These are phyloP conservation scores for Citrus inodora DNA, from an alignment of 345 rosid genomes.

Conservation along the genomic window DNA sequence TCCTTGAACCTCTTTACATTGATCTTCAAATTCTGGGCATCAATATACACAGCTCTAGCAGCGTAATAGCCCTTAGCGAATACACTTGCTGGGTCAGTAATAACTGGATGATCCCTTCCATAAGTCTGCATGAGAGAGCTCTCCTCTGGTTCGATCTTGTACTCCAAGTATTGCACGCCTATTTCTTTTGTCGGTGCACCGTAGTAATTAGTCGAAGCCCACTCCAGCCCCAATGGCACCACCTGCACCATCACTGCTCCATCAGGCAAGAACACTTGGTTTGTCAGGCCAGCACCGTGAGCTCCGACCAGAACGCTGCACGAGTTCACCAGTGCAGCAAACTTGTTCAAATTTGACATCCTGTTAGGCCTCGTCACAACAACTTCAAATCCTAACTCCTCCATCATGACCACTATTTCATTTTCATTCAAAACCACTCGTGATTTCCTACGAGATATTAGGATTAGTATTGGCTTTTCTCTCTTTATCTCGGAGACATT, in stretches of 20 bases:
- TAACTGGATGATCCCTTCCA: slow-evolving; percentile 29
- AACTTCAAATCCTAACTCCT: slow-evolving; percentile 33
- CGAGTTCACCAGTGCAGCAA: slow-evolving; percentile 20
- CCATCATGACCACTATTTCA: slow-evolving; percentile 23
- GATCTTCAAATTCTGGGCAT: slow-evolving; percentile 31
- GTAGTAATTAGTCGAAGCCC: slow-evolving; percentile 29
- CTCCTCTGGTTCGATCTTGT: slow-evolving; percentile 37
- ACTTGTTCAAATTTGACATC: slow-evolving; percentile 27
- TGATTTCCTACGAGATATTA: slow-evolving; percentile 26
- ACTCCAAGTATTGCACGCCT: slow-evolving; percentile 36
- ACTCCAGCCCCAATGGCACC: slow-evolving; percentile 34
- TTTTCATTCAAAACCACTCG: slow-evolving; percentile 32
- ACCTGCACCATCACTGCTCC: slow-evolving; percentile 37
- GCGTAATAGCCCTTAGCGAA: slow-evolving; percentile 22
- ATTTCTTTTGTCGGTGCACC: slow-evolving; percentile 29
- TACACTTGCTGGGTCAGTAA: slow-evolving; percentile 23
- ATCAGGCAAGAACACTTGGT: slow-evolving; percentile 31
- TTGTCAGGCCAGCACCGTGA: slow-evolving; percentile 47
- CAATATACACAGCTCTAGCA: slow-evolving; percentile 28
- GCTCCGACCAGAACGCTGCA: slow-evolving; percentile 36
- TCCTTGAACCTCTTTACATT: slow-evolving; percentile 25
- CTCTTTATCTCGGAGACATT: slow-evolving; percentile 11
- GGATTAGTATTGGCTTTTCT: slow-evolving; percentile 25
- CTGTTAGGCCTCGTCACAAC: slow-evolving; percentile 6
- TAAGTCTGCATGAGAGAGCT: slow-evolving; percentile 31